phyloP scores from a whole-genome alignment of 805 yeast species.

The Ogataea methylovora region DNA sequence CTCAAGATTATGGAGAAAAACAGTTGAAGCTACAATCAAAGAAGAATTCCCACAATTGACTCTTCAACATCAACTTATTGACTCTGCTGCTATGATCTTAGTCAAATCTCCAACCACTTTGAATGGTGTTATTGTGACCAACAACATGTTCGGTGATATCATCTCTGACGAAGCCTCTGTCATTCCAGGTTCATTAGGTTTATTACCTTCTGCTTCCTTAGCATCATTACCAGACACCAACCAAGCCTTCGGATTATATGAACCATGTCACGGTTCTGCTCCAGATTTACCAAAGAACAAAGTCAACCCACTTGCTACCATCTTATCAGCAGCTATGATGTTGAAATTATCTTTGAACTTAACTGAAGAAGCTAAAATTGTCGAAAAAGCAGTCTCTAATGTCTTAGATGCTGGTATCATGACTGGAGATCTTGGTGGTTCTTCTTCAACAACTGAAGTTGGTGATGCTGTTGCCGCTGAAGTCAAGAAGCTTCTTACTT shows the following conservation, averaged over 20 bases:
- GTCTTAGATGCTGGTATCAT: constrained; percentile 80
- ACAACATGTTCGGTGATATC: constrained; percentile 98
- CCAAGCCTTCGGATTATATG: constrained; percentile 91
- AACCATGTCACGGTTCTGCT: constrained; percentile 98
- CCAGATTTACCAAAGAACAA: constrained; percentile 85
- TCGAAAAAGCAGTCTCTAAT: constrained; percentile 79
- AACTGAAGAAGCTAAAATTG: constrained; percentile 75
- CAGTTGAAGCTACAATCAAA: constrained; percentile 76
- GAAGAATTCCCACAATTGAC: constrained; percentile 87
- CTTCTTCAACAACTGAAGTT: constrained; percentile 78
- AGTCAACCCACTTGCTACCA: constrained; percentile 94
- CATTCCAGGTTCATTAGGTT: constrained; percentile 95
- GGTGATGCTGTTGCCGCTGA: constrained; percentile 88
- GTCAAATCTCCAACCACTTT: constrained; percentile 85
- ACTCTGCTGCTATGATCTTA: constrained; percentile 97
- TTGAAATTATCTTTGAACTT: constrained; percentile 81
- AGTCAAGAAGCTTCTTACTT: constrained; percentile 34
- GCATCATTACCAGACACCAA: constrained; percentile 96
- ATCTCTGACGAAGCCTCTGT: constrained; percentile 97
- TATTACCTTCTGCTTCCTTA: constrained; percentile 92
- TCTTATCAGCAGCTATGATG: constrained; percentile 97
- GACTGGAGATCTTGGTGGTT: constrained; percentile 89
- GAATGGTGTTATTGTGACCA: constrained; percentile 88
- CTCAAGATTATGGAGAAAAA: constrained; percentile 92
- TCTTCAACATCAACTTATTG: constrained; percentile 91